Base-by-base conservation (phyloP, 768 basidiomycete species). In the Lactarius hatsudake region DNA sequence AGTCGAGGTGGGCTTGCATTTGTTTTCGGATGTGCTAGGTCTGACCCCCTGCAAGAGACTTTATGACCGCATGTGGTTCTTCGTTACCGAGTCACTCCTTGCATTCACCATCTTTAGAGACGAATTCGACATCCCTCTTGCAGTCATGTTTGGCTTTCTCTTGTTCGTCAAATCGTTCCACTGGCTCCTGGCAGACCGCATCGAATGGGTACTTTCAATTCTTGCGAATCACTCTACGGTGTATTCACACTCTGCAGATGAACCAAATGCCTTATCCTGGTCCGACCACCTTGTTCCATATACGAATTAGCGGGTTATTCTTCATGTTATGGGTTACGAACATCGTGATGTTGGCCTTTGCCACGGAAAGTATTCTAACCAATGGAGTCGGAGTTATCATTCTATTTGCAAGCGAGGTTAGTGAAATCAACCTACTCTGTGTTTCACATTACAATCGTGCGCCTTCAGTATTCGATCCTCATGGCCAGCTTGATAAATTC, bases 101-200 rank as follows among this genome's bases (percentile, higher is more conserved):
- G 96, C 97, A 0, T 91, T 98, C 75, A 97, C 97, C 42, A 98
- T 98, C 71, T 99, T 99, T 79, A 85, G 95, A 66, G 93, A 96
- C 77, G 93, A 94, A 76, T 95, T 96, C 75, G 93, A 96, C 77
- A 84, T 89, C n/a, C 86, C 88, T 4, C 98, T 98, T 75, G 90
- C 90, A 55, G 79, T 95, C 71, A 94, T 96, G 89, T 98, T 98
- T 75, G 90, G 91, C n/a, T 87, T 94, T 73, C 80, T 99, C 13
- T 85, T 98, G 18, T 96, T 97, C 71, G 84, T 97, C 71, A 98
- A 98, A 75, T 95, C 94, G 56, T 98, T 98, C 78, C 97, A 99
- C 75, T 99, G 97, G 97, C 84, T 99, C 38, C 87, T 96, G 65
- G 86, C 88, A 7, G 97, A 98, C 77, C 86, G 97, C 59, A 91